Evolutionary conservation across 345 rosid species (phyloP).

Genomic region (Litchi chinensis): DNA sequence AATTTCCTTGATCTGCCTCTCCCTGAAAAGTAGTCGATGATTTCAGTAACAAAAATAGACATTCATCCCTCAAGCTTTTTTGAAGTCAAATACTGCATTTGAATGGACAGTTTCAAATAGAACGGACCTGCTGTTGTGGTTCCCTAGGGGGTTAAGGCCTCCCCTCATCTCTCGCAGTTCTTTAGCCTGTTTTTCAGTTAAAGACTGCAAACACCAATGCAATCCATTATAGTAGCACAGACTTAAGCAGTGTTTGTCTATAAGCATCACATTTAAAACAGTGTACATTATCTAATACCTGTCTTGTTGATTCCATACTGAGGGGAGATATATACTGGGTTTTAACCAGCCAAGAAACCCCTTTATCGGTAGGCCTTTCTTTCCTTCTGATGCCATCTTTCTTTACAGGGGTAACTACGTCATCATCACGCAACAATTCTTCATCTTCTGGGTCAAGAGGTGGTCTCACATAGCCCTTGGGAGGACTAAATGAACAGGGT

Average conservation of each 20-base stretch:
- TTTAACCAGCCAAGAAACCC: slow-evolving; percentile 95
- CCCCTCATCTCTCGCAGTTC: slow-evolving; percentile 84
- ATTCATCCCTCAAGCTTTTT: background rate
- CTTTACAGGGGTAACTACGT: slow-evolving; percentile 70
- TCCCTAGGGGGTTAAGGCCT: slow-evolving; percentile 67
- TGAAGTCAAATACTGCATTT: slow-evolving; percentile 1
- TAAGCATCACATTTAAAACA: slow-evolving; percentile 3
- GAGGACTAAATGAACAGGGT: slow-evolving; percentile 52
- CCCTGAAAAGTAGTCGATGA: slow-evolving; percentile 48
- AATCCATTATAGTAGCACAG: slow-evolving; percentile 13
- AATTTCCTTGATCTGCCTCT: slow-evolving; percentile 89
- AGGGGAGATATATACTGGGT: slow-evolving; percentile 94
- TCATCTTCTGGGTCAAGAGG: slow-evolving; percentile 93
- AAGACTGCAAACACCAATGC: slow-evolving; percentile 60
- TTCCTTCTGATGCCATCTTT: slow-evolving; percentile 84
- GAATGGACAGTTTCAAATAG: slow-evolving; percentile 21
- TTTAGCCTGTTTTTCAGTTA: slow-evolving; percentile 94
- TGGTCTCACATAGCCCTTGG: slow-evolving; percentile 43
- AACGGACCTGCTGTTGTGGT: slow-evolving; percentile 77
- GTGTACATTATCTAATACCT: slow-evolving; percentile 46
- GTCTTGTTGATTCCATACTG: slow-evolving; percentile 78
- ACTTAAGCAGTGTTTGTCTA: slow-evolving; percentile 18
- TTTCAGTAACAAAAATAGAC: slow-evolving; percentile 10
- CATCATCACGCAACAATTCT: slow-evolving; percentile 87
- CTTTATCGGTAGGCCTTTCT: slow-evolving; percentile 94